Percentiles rank a stretch among this genome's conserved stretches.
Conservation (phyloP, 2,329 filamentous ascomycete species). For the Camillea tinctor region DNA sequence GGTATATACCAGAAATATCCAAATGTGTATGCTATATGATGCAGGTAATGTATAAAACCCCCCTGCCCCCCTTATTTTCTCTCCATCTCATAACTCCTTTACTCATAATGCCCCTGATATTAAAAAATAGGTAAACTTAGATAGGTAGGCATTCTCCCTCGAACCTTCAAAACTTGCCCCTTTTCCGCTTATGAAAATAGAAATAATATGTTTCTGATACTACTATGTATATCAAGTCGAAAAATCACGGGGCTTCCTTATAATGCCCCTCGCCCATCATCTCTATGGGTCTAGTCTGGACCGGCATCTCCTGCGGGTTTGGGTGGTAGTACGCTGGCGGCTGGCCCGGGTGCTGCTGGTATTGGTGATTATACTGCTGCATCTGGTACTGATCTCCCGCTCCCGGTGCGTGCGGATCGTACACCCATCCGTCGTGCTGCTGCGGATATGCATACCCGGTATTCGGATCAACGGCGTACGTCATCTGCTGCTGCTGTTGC, state of each 20-base stretch:
- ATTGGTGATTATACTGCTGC: background rate
- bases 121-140: no score
- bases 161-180: no score
- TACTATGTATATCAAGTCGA: background rate
- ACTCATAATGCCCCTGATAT: no score
- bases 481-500: background rate
- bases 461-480: background rate
- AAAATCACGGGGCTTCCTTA: constrained; percentile 26
- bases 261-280: constrained; percentile 37
- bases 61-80: no score
- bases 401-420: background rate
- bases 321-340: constrained; percentile 1
- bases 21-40: no score
- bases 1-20: no score
- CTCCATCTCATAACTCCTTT: no score
- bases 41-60: no score
- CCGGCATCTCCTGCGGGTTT: constrained; percentile 33
- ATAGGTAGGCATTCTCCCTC: no score
- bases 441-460: constrained; percentile 6
- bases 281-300: constrained; percentile 32
- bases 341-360: constrained; percentile 6
- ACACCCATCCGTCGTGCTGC: background rate
- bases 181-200: no score
- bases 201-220: no score
- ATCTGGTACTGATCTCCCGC: background rate